phyloP scores from a whole-genome alignment of 1,139 yeast genomes.

The Yamadazyma conglobata region DNA sequence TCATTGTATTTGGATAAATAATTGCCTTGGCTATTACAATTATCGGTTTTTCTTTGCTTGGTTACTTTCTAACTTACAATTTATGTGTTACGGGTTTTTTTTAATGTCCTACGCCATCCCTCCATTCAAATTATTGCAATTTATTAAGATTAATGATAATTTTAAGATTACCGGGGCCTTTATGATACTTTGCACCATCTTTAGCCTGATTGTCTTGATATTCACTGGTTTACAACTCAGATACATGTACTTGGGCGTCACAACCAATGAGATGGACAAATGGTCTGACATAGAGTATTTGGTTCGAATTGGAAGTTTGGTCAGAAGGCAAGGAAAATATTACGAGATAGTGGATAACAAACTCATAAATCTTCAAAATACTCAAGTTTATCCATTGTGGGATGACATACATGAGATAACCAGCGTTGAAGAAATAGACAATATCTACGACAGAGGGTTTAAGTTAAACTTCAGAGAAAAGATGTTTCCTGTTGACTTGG shows the following conservation, averaged over 20 bases:
- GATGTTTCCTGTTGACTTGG: slow-evolving; percentile 2
- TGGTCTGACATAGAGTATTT: slow-evolving; percentile 75
- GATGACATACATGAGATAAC: slow-evolving; percentile 7
- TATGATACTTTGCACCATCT: slow-evolving; percentile 49
- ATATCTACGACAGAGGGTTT: slow-evolving; percentile 70
- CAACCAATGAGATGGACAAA: slow-evolving; percentile 85
- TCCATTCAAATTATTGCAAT: slow-evolving; percentile 25
- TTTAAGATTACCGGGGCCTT: slow-evolving; percentile 47
- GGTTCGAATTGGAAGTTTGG: slow-evolving; percentile 37
- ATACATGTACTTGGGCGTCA: slow-evolving; percentile 71
- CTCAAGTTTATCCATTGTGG: slow-evolving; percentile 7
- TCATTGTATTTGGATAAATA: slow-evolving; percentile 94
- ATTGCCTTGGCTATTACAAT: slow-evolving; percentile 80
- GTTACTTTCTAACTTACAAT: slow-evolving; percentile 50
- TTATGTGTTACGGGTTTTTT: slow-evolving; percentile 60
- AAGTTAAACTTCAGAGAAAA: slow-evolving; percentile 33
- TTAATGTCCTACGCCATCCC: slow-evolving; percentile 34
- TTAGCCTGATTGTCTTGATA: slow-evolving; percentile 50
- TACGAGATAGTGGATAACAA: slow-evolving; percentile 20
- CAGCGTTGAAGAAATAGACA: slow-evolving; percentile 40
- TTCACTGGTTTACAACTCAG: slow-evolving; percentile 63
- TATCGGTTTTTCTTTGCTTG: slow-evolving; percentile 68
- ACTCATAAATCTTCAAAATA: slow-evolving; percentile 14
- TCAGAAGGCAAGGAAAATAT: slow-evolving; percentile 12
- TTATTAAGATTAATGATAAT: slow-evolving; percentile 28